Percentiles rank a stretch among this genome's conserved stretches.
These are phyloP conservation scores for Yamadazyma membranifaciens DNA, from an alignment of 1,139 yeast species.

Conservation along the genomic window DNA sequence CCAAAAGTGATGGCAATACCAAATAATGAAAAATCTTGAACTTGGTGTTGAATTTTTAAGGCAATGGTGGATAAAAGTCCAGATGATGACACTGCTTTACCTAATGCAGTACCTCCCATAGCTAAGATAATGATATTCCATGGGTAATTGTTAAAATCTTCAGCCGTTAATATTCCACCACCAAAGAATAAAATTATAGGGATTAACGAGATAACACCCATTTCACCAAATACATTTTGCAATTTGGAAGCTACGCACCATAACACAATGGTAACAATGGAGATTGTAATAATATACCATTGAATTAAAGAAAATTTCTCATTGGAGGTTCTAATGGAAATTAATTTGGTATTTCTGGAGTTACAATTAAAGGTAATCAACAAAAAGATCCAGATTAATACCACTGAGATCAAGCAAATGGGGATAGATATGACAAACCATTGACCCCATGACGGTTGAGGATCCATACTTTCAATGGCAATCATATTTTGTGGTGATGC, in stretches of 20 bases:
- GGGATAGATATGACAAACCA: conserved; percentile 74
- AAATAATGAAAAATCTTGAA: conserved; percentile 54
- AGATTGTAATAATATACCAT: conserved; percentile 58
- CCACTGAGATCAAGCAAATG: conserved; percentile 52
- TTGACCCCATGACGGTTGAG: conserved; percentile 75
- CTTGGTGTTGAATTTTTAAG: conserved; percentile 50
- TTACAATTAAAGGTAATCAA: conserved; percentile 56
- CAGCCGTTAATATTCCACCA: conserved; percentile 62
- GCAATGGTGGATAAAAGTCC: conserved; percentile 69
- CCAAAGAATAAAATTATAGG: conserved; percentile 70
- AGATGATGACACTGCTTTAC: conserved; percentile 71
- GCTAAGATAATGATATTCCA: conserved; percentile 77
- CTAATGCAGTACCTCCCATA: conserved; percentile 77
- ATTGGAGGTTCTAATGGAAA: conserved; percentile 56
- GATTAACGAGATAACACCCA: conserved; percentile 67
- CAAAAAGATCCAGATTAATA: conserved; percentile 57
- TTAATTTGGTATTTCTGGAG: conserved; percentile 40
- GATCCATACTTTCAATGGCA: conserved; percentile 65
- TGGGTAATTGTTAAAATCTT: conserved; percentile 69
- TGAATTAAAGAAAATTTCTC: conserved; percentile 60
- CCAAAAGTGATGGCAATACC: conserved; percentile 69
- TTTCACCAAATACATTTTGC: conserved; percentile 59
- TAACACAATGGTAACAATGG: conserved; percentile 55
- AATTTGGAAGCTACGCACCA: conserved; percentile 71
- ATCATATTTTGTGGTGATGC: conserved; percentile 78